Evolutionary conservation across 2,329 filamentous ascomycete species (phyloP).

Genomic region (Sclerotinia borealis): DNA sequence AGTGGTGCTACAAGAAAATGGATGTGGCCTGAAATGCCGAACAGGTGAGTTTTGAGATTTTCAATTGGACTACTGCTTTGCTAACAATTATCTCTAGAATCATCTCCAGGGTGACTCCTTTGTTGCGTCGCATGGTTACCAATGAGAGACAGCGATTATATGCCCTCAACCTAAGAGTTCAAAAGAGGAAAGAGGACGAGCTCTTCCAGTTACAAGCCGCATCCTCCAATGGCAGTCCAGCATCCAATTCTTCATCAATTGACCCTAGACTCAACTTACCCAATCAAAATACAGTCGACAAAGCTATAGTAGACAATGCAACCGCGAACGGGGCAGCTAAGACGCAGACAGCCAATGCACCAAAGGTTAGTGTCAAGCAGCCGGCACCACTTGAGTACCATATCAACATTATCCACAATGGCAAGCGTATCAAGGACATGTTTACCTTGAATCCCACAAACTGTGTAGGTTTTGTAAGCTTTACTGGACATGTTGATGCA

Average conservation of each 20-base stretch:
- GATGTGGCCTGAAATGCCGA: constrained; percentile 29
- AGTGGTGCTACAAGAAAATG: constrained; percentile 19
- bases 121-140: constrained; percentile 32
- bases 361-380: background rate
- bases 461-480: constrained; percentile 25
- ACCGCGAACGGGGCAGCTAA: background rate
- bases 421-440: constrained; percentile 20
- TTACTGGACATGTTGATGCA: constrained; percentile 24
- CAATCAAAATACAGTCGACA: background rate
- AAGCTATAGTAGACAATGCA: background rate
- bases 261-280: background rate
- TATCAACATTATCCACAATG: constrained; percentile 25
- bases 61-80: background rate
- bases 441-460: constrained; percentile 17
- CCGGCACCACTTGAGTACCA: constrained; percentile 17
- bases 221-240: background rate
- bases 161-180: constrained; percentile 22
- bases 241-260: background rate
- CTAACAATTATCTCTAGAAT: constrained; percentile 23
- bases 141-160: constrained; percentile 32
- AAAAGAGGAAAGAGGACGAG: constrained; percentile 16
- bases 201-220: background rate
- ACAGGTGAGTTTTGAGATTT: constrained; percentile 24
- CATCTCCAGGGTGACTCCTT: constrained; percentile 25
- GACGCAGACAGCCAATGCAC: background rate